Evolutionary conservation across 1,139 yeast genomes (phyloP).

Genomic region (Scheffersomyces titani): DNA sequence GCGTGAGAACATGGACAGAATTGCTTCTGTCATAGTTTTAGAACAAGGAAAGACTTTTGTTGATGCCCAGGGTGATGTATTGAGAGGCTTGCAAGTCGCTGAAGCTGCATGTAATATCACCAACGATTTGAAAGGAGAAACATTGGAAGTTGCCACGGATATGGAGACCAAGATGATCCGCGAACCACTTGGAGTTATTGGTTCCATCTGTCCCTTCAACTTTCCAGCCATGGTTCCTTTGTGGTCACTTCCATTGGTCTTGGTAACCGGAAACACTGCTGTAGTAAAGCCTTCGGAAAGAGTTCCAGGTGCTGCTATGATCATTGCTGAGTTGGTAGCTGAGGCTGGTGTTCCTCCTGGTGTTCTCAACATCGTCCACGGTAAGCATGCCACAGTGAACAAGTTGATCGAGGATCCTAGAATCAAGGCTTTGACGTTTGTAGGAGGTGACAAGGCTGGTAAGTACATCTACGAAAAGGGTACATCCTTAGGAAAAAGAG

Average conservation of each 20-base stretch:
- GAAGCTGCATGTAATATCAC: slow-evolving; percentile 67
- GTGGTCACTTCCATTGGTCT: slow-evolving; percentile 76
- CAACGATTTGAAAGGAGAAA: slow-evolving; percentile 64
- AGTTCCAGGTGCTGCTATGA: slow-evolving; percentile 78
- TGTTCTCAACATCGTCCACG: slow-evolving; percentile 73
- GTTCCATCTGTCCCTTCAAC: slow-evolving; percentile 74
- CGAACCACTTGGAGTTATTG: slow-evolving; percentile 64
- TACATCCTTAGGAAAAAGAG: slow-evolving; percentile 70
- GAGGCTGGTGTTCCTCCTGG: slow-evolving; percentile 84
- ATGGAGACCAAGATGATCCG: slow-evolving; percentile 83
- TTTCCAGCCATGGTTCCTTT: slow-evolving; percentile 88
- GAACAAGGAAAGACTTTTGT: slow-evolving; percentile 83
- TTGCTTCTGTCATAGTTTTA: slow-evolving; percentile 70
- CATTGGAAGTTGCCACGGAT: slow-evolving; percentile 69
- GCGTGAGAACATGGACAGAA: slow-evolving; percentile 66
- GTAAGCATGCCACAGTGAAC: slow-evolving; percentile 75
- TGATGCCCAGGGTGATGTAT: slow-evolving; percentile 79
- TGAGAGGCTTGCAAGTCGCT: slow-evolving; percentile 81
- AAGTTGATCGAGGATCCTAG: slow-evolving; percentile 74
- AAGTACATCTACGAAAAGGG: slow-evolving; percentile 71
- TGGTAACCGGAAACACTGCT: slow-evolving; percentile 79
- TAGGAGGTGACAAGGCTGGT: slow-evolving; percentile 78
- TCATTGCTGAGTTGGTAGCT: slow-evolving; percentile 70
- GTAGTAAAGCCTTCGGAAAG: slow-evolving; percentile 79
- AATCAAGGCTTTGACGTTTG: slow-evolving; percentile 77